Conservation (phyloP, 1,139 yeast genomes). For the Entelexis sorbosivorans region DNA sequence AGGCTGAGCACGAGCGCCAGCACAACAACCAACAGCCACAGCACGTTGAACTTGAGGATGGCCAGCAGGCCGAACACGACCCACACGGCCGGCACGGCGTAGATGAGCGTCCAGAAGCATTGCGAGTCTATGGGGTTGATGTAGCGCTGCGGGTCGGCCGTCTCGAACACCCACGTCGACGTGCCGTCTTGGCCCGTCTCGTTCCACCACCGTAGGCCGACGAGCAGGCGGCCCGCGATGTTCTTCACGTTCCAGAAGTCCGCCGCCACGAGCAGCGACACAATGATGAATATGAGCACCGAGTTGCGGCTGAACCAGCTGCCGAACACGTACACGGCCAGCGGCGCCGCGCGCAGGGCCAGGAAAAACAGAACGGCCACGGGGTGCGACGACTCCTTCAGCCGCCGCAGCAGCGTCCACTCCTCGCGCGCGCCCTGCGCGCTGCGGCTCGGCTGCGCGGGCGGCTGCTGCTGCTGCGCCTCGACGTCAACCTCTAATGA, state of each 20-base stretch:
- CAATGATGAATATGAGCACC: slow-evolving; percentile 64
- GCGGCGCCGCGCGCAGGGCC: slow-evolving; percentile 50
- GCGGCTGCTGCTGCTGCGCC: slow-evolving; percentile 13
- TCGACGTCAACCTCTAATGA: slow-evolving; percentile 18
- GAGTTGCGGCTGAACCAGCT: slow-evolving; percentile 38
- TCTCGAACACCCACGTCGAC: slow-evolving; percentile 80
- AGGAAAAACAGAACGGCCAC: slow-evolving; percentile 58
- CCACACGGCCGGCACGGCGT: slow-evolving; percentile 71
- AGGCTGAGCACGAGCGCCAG: slow-evolving; percentile 62
- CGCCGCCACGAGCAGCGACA: slow-evolving; percentile 64
- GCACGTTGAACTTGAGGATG: slow-evolving; percentile 60
- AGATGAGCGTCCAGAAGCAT: slow-evolving; percentile 73
- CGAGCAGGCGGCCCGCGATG: slow-evolving; percentile 77
- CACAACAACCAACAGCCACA: slow-evolving; percentile 40
- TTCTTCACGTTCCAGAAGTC: slow-evolving; percentile 94
- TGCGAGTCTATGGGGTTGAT: slow-evolving; percentile 87
- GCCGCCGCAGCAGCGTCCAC: slow-evolving; percentile 32
- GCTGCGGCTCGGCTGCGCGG: neutral
- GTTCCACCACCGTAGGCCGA: slow-evolving; percentile 95
- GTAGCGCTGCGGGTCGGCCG: slow-evolving; percentile 68
- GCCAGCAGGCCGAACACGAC: slow-evolving; percentile 61
- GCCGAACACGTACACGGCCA: slow-evolving; percentile 60
- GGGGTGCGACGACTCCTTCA: slow-evolving; percentile 69
- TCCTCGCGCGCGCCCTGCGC: slow-evolving; percentile 16
- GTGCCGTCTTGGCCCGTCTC: slow-evolving; percentile 43